phyloP scores from a whole-genome alignment of 192 early-diverging fungal genomes.

The Coemansia sp. region DNA sequence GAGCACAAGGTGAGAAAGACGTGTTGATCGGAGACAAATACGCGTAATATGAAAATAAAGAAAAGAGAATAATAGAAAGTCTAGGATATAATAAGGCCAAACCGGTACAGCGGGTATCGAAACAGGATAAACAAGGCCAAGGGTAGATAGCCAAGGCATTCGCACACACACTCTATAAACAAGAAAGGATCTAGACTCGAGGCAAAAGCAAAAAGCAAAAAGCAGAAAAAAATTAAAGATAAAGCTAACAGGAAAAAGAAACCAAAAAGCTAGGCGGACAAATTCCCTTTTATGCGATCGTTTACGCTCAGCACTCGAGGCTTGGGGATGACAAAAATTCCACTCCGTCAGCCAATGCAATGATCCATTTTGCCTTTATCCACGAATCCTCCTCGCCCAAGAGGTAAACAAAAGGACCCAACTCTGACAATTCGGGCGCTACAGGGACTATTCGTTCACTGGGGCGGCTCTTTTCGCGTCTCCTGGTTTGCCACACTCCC shows the following conservation, averaged over 20 bases:
- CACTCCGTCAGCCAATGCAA: not conserved
- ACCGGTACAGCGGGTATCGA: not conserved
- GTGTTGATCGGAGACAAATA: not conserved
- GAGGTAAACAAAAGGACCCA: not conserved
- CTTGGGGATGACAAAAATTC: not conserved
- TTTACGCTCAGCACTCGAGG: not conserved
- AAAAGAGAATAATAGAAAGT: not conserved
- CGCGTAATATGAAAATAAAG: not conserved
- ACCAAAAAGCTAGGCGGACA: not conserved
- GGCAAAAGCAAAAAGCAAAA: not conserved
- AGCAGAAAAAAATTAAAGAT: not conserved
- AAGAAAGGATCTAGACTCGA: constrained; percentile 1
- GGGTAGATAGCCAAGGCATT: not conserved
- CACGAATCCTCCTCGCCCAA: too few relatives aligned
- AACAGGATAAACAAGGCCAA: constrained; percentile 7
- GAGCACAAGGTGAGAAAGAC: not conserved
- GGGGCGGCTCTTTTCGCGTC: not conserved
- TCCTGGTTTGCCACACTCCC: not conserved
- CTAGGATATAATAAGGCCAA: not conserved
- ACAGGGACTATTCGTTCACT: not conserved
- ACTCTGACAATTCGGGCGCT: not conserved
- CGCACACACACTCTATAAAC: not conserved
- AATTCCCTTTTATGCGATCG: not conserved
- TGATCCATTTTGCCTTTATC: too few relatives aligned
- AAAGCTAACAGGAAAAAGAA: not conserved